Evolutionary conservation across 2,329 filamentous ascomycete species (phyloP), one percentile per base, ranked within the genome.

Genomic region (Colletotrichum siamense): DNA sequence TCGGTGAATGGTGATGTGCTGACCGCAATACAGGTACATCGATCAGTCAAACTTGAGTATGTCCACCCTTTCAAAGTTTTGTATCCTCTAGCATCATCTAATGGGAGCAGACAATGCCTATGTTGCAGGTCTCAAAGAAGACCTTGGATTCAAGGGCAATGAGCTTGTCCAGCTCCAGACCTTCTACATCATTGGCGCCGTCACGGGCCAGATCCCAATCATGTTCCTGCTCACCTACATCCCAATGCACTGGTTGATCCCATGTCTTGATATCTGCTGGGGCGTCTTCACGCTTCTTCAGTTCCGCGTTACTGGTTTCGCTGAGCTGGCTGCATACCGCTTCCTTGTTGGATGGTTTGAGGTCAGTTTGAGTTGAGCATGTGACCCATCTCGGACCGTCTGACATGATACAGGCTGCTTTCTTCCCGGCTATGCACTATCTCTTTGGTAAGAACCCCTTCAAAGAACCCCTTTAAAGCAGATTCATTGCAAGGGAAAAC

Each of bases 251-350:
- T 83, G 55, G 82, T 6, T 72, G 59, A 26, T 83, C 71, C 67
- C 81, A 78, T 66, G 73, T 81, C 6, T 76, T 77, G 89, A 92
- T 74, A 78, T 91, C 3, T 80, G 84, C 2, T 92, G 91, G 91
- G 90, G 90, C 0, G 81, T 91, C 34, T 90, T 92, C 75, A 92
- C 90, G 0, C 84, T 92, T 15, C 82, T 91, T 77, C 59, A 77
- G 74, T 55, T 59, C 79, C 65, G 77, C 52, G 16, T 79, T 75
- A 76, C 67, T 78, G 83, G 49, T 49, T 83, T 36, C 26, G 71
- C 30, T 36, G 79, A 39, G 72, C 84, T 76, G 10, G 74, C 74
- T 9, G 74, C 74, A 9, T 76, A 76, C 18, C 79, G 84, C 3
- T 86, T 86, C 66, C 82, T 84, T 32, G 78, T 85, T 2, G 83